Evolutionary conservation across 768 basidiomycete species (phyloP).

Genomic region (Mycena sanguinolenta): DNA sequence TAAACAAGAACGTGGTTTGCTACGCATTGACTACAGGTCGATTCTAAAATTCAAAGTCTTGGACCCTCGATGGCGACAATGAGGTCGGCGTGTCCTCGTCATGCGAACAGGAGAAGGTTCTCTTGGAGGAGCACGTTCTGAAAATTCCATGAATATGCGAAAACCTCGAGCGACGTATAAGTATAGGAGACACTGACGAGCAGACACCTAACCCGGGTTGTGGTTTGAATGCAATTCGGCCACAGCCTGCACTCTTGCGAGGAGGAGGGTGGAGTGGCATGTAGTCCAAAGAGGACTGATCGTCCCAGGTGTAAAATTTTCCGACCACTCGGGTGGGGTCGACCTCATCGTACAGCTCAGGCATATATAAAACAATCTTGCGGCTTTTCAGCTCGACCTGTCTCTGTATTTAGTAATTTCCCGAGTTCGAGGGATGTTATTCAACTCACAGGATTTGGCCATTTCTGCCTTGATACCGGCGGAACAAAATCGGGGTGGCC

Average conservation of each 20-base stretch:
- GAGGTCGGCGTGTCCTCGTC: not conserved
- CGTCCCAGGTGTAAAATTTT: conserved; percentile 26
- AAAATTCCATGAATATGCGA: not conserved
- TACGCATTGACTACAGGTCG: no score
- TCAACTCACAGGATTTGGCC: not conserved
- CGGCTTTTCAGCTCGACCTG: not conserved
- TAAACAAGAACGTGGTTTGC: no score
- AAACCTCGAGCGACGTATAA: not conserved
- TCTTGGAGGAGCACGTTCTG: conserved; percentile 17
- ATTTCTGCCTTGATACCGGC: not conserved
- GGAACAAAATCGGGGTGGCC: not conserved
- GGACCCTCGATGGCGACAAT: not conserved
- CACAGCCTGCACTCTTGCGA: conserved; percentile 17
- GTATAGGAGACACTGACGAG: conserved; percentile 6
- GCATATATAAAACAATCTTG: conserved; percentile 29
- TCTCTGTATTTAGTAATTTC: not conserved
- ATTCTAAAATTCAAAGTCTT: no score
- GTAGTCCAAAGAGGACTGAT: conserved; percentile 21
- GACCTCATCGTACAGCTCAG: conserved; percentile 31
- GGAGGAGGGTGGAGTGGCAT: conserved; percentile 27
- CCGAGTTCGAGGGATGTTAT: not conserved
- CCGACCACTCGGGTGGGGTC: conserved; percentile 19
- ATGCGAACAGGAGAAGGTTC: conserved; percentile 23
- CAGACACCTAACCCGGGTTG: conserved; percentile 23
- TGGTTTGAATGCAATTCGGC: conserved; percentile 25